Base-by-base conservation (phyloP, 73 alveolate species). In the Symbiodinium natans region DNA sequence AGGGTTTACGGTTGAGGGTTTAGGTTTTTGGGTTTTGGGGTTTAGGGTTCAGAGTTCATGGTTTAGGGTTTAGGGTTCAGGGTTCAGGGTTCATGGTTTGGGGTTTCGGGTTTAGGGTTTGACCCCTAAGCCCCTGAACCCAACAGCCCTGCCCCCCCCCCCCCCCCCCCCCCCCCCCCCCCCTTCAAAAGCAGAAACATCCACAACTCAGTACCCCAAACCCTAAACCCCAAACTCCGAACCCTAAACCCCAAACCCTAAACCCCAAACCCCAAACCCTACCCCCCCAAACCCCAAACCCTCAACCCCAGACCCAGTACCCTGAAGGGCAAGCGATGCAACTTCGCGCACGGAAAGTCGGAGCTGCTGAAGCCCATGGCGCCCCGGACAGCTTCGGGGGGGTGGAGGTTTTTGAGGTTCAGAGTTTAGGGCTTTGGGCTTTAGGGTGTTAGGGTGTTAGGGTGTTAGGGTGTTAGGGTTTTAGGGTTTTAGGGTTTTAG, bases 311-410 rank as follows among this genome's bases (percentile, higher is more conserved):
- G 9, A 27, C 38, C 36, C 2, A 25, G 9, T 9, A 25, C 21
- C 13, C 36, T 63, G 80, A 31, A 63, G 80, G 80, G 80, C 80
- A 63, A 63, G 36, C 31, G 80, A 11, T 63, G 80, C 80, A 63
- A 63, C 80, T 63, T 63, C 80, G 80, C 80, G 17, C 80, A 63
- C 33, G 80, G 80, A 1, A 63, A 63, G 36, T 25, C 29, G 5
- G 80, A 63, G 80, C 80, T 63, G 11, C 36, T 63, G 80, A 63
- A 63, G 80, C 80, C 80, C 27, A 63, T 63, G 80, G 80, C 80
- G 4, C 80, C 80, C 36, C 33, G 80, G 59, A 9, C 59, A 46
- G 59, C 13, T 46, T 46, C 13, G 6, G 6, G 59, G 59, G 59
- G 59, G 13, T 13, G 59, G 6, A 13, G 59, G 59, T 6, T 46